phyloP scores from a whole-genome alignment of 306 rosid genomes.

The Fragaria ananassa region DNA sequence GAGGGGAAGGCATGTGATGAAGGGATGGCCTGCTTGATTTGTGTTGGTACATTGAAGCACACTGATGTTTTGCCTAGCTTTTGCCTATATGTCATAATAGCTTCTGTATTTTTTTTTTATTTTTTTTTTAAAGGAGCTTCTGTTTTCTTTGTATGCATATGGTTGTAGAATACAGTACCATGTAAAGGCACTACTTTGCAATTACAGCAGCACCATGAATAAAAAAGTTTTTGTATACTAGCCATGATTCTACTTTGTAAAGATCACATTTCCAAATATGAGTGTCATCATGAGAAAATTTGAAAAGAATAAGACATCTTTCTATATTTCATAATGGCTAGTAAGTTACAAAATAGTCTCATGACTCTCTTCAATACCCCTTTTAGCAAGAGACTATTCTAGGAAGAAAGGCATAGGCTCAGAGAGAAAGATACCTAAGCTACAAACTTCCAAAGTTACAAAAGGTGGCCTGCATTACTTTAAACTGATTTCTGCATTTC shows the following conservation, averaged over 20 bases:
- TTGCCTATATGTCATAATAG: background rate
- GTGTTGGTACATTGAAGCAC: background rate
- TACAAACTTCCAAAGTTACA: background rate
- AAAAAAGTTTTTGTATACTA: background rate
- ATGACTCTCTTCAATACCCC: too few relatives aligned
- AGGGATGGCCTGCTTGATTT: background rate
- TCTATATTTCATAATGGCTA: conserved; percentile 7
- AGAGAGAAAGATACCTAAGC: background rate
- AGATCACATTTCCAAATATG: background rate
- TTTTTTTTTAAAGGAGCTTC: background rate
- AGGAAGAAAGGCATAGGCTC: background rate
- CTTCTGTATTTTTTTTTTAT: background rate
- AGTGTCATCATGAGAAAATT: background rate
- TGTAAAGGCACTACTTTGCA: conserved; percentile 15
- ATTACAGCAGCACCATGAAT: conserved; percentile 9
- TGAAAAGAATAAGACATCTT: conserved; percentile 3
- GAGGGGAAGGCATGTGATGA: background rate
- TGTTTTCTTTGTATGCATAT: background rate
- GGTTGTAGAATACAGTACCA: conserved; percentile 11
- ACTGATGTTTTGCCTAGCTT: background rate
- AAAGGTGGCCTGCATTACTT: conserved; percentile 4
- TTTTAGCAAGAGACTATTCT: background rate
- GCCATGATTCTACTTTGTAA: background rate
- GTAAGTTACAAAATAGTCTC: background rate
- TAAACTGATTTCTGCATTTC: background rate